Evolutionary conservation across 2,329 filamentous ascomycete genomes (phyloP), one percentile per base, ranked within the genome.

Genomic region (Talaromyces sp.): DNA sequence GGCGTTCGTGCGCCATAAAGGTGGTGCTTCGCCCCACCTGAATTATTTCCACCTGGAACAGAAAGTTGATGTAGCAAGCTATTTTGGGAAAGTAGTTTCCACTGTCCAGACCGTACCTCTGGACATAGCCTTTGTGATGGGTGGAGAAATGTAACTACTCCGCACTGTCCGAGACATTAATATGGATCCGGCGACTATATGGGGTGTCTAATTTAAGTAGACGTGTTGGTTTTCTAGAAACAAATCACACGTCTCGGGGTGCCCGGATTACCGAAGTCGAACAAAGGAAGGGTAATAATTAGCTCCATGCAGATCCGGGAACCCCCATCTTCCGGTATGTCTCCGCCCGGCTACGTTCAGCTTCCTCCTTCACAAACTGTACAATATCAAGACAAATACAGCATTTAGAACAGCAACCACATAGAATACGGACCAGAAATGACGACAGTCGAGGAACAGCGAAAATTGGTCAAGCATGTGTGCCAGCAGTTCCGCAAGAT

Each of bases 361-460:
- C 11, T 12, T 14, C 32, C 32, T 35, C 32, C 32, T 14, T 9
- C 27, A 29, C 3, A 29, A 7, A 7, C 8, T 29, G 14, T 35
- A 14, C 32, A 35, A 35, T 35, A n/a, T 38, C 35, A 8, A 38
- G 35, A n/a, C 35, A 38, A 17, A 38, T n/a, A 38, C 35, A n/a
- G 12, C 35, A 38, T 17, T 38, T 38, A 6, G 5, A 38, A n/a
- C 35, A n/a, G n/a, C 6, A 38, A 38, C 8, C 14, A n/a, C 3
- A n/a, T 38, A 38, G 17, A 5, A 38, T 8, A 38, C 12, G 6
- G 17, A n/a, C 17, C 4, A 38, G 43, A 48, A 14, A 56, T 58
- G 51, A 8, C 57, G 24, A 50, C 57, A 9, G 26, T 4, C 8
- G 57, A 58, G 29, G 57, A 58, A 26, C 57, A 58, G 19, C 53